These are phyloP conservation scores for Pelagophyceae sp. DNA, from an alignment of 352 stramenopile species.

Conservation along the genomic window DNA sequence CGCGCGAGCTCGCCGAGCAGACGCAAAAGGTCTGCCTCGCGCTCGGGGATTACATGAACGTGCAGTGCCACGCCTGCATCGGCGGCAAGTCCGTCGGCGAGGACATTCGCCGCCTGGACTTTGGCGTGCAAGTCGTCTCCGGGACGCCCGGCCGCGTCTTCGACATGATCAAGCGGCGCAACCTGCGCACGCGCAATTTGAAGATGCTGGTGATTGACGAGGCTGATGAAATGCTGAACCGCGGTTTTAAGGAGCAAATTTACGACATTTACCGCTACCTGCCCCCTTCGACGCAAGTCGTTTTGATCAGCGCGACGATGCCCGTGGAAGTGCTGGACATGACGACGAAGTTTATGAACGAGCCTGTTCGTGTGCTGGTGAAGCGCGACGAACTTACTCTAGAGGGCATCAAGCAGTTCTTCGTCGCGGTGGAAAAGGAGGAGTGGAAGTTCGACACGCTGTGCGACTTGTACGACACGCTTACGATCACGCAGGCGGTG, in stretches of 20 bases:
- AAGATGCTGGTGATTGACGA: conserved; percentile 95
- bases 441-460: conserved; percentile 99
- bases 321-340: conserved; percentile 87
- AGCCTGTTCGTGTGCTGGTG: conserved; percentile 88
- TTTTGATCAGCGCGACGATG: conserved; percentile 87
- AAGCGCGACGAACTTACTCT: conserved; percentile 93
- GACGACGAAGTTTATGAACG: conserved; percentile 94
- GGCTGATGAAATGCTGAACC: conserved; percentile 94
- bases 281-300: conserved; percentile 78
- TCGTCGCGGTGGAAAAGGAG: conserved; percentile 92
- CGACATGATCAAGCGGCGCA: conserved; percentile 87
- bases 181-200: conserved; percentile 74
- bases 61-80: conserved; percentile 89
- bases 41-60: conserved; percentile 94
- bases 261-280: conserved; percentile 92
- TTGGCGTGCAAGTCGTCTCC: conserved; percentile 84
- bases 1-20: conserved; percentile 90
- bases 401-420: conserved; percentile 96
- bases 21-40: conserved; percentile 87
- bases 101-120: conserved; percentile 87
- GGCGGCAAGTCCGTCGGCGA: conserved; percentile 84
- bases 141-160: conserved; percentile 93
- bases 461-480: conserved; percentile 94
- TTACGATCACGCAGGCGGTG: conserved; percentile 97
- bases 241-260: conserved; percentile 96